Conservation (phyloP, 768 basidiomycete genomes). For the Boletus coccyginus region DNA sequence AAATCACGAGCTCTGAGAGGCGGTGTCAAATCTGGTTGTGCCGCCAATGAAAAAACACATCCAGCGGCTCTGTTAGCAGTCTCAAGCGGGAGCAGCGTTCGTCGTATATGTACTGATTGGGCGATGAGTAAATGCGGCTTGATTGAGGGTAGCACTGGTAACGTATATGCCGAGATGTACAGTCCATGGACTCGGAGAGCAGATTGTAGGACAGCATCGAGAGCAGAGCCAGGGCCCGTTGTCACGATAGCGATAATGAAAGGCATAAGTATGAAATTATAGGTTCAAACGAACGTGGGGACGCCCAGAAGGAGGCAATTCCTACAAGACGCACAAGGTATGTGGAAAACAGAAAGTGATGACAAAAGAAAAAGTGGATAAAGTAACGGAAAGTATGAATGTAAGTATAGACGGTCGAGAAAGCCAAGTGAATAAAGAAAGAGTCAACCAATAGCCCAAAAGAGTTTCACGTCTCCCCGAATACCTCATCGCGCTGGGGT, state of each 20-base stretch:
- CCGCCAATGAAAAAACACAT: background rate
- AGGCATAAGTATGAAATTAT: slow-evolving; percentile 30
- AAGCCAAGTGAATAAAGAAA: slow-evolving; percentile 49
- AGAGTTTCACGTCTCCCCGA: slow-evolving; percentile 21
- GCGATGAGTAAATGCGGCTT: slow-evolving; percentile 1
- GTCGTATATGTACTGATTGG: slow-evolving; percentile 10
- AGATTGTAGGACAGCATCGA: slow-evolving; percentile 21
- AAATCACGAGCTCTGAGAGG: background rate
- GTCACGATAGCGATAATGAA: slow-evolving; percentile 29
- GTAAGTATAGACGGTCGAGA: slow-evolving; percentile 28
- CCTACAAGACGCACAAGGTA: slow-evolving; percentile 20
- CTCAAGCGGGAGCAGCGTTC: slow-evolving; percentile 1
- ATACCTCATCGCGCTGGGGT: slow-evolving; percentile 3
- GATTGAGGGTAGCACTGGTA: slow-evolving; percentile 18
- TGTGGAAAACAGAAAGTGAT: slow-evolving; percentile 34
- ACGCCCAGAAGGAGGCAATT: slow-evolving; percentile 24
- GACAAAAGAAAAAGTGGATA: slow-evolving; percentile 30
- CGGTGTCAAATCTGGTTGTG: background rate
- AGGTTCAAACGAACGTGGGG: slow-evolving; percentile 31
- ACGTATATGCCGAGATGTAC: slow-evolving; percentile 22
- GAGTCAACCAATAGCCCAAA: slow-evolving; percentile 66
- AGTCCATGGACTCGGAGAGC: slow-evolving; percentile 22
- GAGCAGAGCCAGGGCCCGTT: slow-evolving; percentile 20
- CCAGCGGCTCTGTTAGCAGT: slow-evolving; percentile 1
- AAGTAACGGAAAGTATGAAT: slow-evolving; percentile 24